These are phyloP conservation scores for Selaginella tamariscina DNA, from an alignment of 75 land plant genomes.

Conservation along the genomic window DNA sequence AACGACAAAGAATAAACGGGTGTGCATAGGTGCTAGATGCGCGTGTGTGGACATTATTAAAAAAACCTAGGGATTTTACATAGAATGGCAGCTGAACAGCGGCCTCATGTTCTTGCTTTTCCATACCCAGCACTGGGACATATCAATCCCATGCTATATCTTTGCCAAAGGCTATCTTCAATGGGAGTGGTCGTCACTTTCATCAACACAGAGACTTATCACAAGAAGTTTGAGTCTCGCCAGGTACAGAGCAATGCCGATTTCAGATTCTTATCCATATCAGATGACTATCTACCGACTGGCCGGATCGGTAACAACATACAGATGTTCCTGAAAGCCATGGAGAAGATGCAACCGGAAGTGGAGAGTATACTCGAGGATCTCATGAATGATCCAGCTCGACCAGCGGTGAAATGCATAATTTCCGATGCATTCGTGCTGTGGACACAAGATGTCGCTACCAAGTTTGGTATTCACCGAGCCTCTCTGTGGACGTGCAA, in stretches of 20 bases:
- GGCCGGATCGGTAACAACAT: neutral
- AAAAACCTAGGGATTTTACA: too few relatives aligned
- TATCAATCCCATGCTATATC: neutral
- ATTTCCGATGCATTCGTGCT: neutral
- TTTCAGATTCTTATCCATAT: neutral
- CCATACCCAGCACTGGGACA: slow-evolving; percentile 2
- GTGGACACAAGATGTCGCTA: neutral
- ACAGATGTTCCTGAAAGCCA: neutral
- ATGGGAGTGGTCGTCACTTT: neutral
- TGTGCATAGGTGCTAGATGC: too few relatives aligned
- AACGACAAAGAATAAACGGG: too few relatives aligned
- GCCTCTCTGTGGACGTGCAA: neutral
- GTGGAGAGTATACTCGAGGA: neutral
- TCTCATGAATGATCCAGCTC: neutral
- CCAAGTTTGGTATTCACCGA: neutral
- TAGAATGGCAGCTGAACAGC: too few relatives aligned
- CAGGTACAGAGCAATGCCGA: neutral
- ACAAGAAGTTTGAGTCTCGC: neutral
- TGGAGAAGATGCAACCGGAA: neutral
- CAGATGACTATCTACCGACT: neutral
- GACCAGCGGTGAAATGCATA: neutral
- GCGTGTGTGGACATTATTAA: too few relatives aligned
- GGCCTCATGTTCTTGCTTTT: slow-evolving; percentile 9
- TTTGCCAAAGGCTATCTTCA: neutral
- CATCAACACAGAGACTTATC: neutral